Evolutionary conservation across 2,329 filamentous ascomycete genomes (phyloP), one percentile per base, ranked within the genome.

Genomic region (Alternaria alternata): DNA sequence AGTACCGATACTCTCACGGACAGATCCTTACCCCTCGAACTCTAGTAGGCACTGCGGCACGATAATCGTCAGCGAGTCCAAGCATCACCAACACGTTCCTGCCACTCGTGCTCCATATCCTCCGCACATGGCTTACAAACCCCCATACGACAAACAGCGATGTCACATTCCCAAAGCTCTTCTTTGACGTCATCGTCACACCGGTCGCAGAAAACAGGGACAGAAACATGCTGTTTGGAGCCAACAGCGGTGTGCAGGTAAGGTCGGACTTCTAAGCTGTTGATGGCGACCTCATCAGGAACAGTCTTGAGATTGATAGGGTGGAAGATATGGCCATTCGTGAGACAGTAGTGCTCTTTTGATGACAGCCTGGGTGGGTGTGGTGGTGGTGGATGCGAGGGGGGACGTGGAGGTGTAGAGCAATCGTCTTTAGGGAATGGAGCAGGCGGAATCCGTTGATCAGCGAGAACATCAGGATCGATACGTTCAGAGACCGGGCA

Each of bases 281-380:
- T 71, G 55, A 71, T 56, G 18, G 38, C n/a, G 3, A 61, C 48
- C 22, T 60, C 44, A 14, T 71, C 64, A 11, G 67, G 68, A 4
- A 70, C 61, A 0, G 38, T 42, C n/a, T 62, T 59, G 26, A 72
- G 48, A 20, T 68, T 52, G 28, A 70, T 48, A 0, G 62, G 60
- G 42, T 61, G 64, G 38, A 73, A 71, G 14, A 67, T 58, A 34
- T 74, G 72, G 16, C 68, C 67, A 34, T 61, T 64, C 24, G 46
- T 54, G 28, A 72, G 43, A 41, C 72, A 74, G 18, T 62, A 57
- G 54, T 71, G 63, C 43, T 71, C 62, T 30, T 60, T 70, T 30
- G 48, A 43, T 22, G 46, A 42, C 20, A 32, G 42, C 34, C 32
- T 28, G 44, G 54, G 43, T 7, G 63, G 44, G n/a, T 24, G 26